phyloP scores from a whole-genome alignment of 2,329 filamentous ascomycete genomes.

The Fusarium temperatum region DNA sequence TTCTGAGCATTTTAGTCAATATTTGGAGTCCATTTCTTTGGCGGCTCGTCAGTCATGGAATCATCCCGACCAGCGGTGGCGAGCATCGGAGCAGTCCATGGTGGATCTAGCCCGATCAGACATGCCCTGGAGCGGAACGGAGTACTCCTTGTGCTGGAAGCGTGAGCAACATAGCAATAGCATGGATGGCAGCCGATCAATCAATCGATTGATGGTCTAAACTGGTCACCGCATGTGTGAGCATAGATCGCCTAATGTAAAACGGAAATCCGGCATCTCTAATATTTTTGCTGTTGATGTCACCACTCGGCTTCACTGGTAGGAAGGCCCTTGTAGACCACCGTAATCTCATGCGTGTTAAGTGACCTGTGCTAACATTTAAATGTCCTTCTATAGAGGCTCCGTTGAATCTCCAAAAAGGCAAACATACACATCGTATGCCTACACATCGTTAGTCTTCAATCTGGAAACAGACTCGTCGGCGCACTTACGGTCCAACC shows the following conservation, averaged over 20 bases:
- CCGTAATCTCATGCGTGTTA: accelerated
- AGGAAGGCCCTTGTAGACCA: accelerated
- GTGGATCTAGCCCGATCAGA: neutral
- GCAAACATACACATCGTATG: neutral
- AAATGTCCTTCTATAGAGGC: neutral
- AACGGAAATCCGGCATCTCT: neutral
- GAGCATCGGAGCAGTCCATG: neutral
- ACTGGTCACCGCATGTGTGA: accelerated
- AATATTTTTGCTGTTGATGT: neutral
- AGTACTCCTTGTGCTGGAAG: neutral
- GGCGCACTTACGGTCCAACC: neutral
- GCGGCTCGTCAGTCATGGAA: neutral
- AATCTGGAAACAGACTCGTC: accelerated
- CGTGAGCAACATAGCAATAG: neutral
- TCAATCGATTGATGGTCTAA: accelerated
- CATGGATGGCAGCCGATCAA: neutral
- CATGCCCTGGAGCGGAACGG: neutral
- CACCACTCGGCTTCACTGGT: neutral
- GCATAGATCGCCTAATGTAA: neutral
- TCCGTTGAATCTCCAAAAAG: neutral
- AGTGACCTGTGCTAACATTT: no score
- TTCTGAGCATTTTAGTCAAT: neutral
- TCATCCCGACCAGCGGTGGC: neutral
- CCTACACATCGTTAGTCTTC: neutral
- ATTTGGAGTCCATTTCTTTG: accelerated